Percentiles rank a stretch among this genome's conserved stretches.
These are phyloP conservation scores for Penicillium arizonense DNA, from an alignment of 495 filamentous ascomycete species.

Conservation along the genomic window DNA sequence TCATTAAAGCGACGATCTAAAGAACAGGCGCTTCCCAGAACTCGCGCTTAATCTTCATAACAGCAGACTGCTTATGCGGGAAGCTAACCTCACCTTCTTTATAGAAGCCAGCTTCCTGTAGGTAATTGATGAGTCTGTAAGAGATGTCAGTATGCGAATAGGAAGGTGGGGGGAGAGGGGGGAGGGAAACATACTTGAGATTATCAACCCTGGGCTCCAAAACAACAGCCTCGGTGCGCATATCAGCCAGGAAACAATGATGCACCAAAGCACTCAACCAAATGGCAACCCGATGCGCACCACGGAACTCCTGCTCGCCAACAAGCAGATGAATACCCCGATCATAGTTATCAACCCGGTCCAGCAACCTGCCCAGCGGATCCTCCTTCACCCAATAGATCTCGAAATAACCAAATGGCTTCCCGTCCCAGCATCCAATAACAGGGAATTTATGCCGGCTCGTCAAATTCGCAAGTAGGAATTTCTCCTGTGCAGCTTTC, in stretches of 20 bases:
- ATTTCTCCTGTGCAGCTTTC: conserved; percentile 59
- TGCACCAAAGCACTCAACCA: conserved; percentile 90
- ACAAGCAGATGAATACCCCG: conserved; percentile 85
- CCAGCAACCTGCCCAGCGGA: conserved; percentile 62
- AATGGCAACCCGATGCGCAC: conserved; percentile 64
- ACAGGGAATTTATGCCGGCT: conserved; percentile 80
- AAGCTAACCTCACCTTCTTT: conserved; percentile 88
- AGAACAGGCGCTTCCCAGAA: conserved; percentile 78
- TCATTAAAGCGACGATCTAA: conserved; percentile 35
- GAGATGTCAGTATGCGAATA: too few relatives aligned
- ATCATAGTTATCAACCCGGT: conserved; percentile 74
- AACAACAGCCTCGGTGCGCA: conserved; percentile 75
- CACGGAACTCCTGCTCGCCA: conserved; percentile 90
- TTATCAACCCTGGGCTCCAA: conserved; percentile 94
- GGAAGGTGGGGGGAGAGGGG: too few relatives aligned
- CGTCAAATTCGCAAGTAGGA: conserved; percentile 63
- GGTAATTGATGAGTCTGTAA: conserved; percentile 73
- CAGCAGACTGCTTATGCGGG: conserved; percentile 88
- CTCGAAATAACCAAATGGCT: conserved; percentile 97
- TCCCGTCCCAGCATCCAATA: conserved; percentile 91
- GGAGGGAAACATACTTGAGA: conserved; percentile 59
- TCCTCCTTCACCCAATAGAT: conserved; percentile 99
- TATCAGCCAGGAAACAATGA: conserved; percentile 75
- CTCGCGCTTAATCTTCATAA: conserved; percentile 80
- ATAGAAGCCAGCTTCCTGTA: conserved; percentile 73